Base-by-base conservation (phyloP, 1,139 yeast species). In the Magnusiomyces paraingens region DNA sequence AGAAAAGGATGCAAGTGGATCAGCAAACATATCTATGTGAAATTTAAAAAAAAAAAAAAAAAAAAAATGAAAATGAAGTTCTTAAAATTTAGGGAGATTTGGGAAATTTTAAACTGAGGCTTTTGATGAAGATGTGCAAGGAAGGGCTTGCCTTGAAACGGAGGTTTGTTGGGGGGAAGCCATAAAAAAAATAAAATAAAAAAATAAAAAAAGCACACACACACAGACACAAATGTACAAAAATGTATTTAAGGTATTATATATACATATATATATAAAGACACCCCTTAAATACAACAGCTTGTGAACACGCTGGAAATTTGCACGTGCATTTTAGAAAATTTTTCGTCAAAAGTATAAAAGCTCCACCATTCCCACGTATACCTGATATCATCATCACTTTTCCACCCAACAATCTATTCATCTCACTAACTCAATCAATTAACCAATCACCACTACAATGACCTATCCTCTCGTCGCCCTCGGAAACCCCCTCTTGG, bases 401-500 rank as follows among this genome's bases (percentile, higher is more conserved):
- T 10, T 4, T 18, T 15, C 8, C 20, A 15, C 10, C 8, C 18
- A 18, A 15, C 8, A 15, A 39, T 8, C 20, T 26, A n/a, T n/a
- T n/a, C n/a, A n/a, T 26, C 32, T 8, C 32, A 26, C 32, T 5
- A 26, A 4, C 32, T 5, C 32, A 26, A 26, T 26, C 32, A 26
- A 26, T 8, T 8, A 26, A 26, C 32, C 32, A 26, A 26, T 8
- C 8, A 26, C 32, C 32, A 26, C 20, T 5, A 63, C 42, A 56
- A 78, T 78, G 82, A 68, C 81, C 50, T 83, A 72, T 71, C 77
- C 78, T 58, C 73, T 84, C 57, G 78, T 85, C 58, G 82, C 86
- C 69, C 77, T 86, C 66, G 91, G 93, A 65, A 86, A 72, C 65
- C 95, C 95, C 52, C 78, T 91, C 64, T 80, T 91, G 68, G 98